These are phyloP conservation scores for Podospora pseudocomata DNA, from an alignment of 495 filamentous ascomycete genomes.

Conservation along the genomic window DNA sequence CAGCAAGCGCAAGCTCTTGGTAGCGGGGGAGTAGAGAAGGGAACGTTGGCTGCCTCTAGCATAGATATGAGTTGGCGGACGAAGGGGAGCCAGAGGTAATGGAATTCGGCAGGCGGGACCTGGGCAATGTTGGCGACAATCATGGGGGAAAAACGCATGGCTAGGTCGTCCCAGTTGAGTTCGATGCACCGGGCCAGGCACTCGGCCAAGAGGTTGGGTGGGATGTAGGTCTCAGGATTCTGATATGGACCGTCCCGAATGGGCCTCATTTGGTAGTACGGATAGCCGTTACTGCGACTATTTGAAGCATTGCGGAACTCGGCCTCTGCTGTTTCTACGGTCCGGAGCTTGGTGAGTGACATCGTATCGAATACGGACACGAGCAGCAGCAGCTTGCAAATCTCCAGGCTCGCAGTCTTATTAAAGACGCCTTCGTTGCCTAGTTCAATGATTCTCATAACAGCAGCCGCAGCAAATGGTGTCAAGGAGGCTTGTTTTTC, in stretches of 20 bases:
- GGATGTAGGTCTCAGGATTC: background rate
- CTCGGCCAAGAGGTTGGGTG: constrained; percentile 4
- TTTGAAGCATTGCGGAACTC: background rate
- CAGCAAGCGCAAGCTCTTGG: constrained; percentile 17
- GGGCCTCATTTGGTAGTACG: background rate
- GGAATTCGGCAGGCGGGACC: constrained; percentile 14
- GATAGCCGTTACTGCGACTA: background rate
- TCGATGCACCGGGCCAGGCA: constrained; percentile 18
- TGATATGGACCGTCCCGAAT: background rate
- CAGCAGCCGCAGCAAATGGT: constrained; percentile 11
- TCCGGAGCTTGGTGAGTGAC: background rate
- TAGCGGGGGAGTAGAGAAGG: constrained; percentile 13
- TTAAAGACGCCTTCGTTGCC: constrained; percentile 6
- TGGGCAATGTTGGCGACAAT: constrained; percentile 11
- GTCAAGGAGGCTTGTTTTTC: constrained; percentile 8
- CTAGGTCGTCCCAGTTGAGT: constrained; percentile 13
- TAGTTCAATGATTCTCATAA: background rate
- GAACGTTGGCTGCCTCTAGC: constrained; percentile 13
- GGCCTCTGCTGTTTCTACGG: background rate
- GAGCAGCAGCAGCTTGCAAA: constrained; percentile 15
- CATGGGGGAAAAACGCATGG: constrained; percentile 11
- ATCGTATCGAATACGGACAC: constrained; percentile 1
- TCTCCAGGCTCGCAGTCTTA: constrained; percentile 3
- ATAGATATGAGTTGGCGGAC: constrained; percentile 18
- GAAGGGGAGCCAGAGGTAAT: constrained; percentile 25